phyloP scores from a whole-genome alignment of 441 rosid species.

The Breynia disticha region DNA sequence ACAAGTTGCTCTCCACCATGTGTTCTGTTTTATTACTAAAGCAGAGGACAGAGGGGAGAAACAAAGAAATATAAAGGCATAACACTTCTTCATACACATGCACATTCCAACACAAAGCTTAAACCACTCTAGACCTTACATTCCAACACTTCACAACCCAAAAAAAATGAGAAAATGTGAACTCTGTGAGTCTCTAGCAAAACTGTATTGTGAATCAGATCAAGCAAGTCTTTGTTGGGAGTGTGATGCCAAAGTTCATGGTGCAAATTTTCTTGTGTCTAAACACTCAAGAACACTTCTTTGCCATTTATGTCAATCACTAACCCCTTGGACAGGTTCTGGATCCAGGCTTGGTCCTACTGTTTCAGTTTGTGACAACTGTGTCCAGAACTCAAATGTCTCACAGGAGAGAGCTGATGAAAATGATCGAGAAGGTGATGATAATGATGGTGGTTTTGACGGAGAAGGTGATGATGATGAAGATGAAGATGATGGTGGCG shows the following conservation, averaged over 20 bases:
- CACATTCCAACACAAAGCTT: background rate
- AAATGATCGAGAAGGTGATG: background rate
- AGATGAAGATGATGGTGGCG: background rate
- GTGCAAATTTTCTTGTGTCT: conserved; percentile 85
- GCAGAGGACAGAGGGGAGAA: conserved; percentile 3
- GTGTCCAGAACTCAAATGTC: conserved; percentile 16
- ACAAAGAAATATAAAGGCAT: conserved; percentile 7
- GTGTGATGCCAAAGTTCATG: conserved; percentile 74
- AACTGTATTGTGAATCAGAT: conserved; percentile 73
- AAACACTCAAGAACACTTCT: conserved; percentile 69
- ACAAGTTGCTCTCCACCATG: conserved; percentile 24
- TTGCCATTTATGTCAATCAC: conserved; percentile 54
- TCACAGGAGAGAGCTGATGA: conserved; percentile 3
- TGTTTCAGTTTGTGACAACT: conserved; percentile 49
- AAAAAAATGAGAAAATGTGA: conserved; percentile 53
- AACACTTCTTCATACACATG: conserved; percentile 2
- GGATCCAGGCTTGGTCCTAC: conserved; percentile 58
- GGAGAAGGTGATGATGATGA: background rate
- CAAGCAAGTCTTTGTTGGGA: conserved; percentile 78
- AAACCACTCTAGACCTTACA: background rate
- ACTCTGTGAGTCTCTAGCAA: conserved; percentile 57
- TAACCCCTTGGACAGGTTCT: conserved; percentile 71
- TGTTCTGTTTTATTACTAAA: conserved; percentile 12
- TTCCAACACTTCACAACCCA: background rate
- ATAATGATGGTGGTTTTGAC: background rate